Percentiles rank a stretch among this genome's conserved stretches.
Evolutionary conservation across 768 basidiomycete species (phyloP).

Genomic region (Cyclocybe cylindracea): DNA sequence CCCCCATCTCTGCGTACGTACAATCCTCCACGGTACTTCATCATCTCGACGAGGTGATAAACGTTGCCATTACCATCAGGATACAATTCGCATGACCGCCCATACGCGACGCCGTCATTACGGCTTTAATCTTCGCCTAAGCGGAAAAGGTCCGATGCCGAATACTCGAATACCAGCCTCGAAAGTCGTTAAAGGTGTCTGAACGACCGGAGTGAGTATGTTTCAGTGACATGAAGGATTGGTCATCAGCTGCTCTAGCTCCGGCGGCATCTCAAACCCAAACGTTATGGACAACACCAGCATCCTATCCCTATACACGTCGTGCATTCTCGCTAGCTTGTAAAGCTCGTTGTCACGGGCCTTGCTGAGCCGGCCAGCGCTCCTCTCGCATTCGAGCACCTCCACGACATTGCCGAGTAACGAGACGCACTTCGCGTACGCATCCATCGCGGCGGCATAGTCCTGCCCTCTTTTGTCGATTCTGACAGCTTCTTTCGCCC

Average conservation of each 20-base stretch:
- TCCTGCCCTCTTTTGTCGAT: constrained; percentile 7
- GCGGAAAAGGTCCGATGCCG: too few relatives aligned
- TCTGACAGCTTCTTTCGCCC: constrained; percentile 12
- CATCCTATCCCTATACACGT: constrained; percentile 12
- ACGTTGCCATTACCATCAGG: too few relatives aligned
- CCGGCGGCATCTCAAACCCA: constrained; percentile 6
- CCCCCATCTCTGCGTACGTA: too few relatives aligned
- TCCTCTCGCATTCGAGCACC: background rate
- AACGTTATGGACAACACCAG: constrained; percentile 2
- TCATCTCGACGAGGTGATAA: too few relatives aligned
- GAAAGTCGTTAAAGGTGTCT: too few relatives aligned
- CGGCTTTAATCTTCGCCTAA: too few relatives aligned
- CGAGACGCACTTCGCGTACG: constrained; percentile 6
- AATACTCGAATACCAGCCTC: too few relatives aligned
- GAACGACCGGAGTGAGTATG: too few relatives aligned
- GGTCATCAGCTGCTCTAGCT: background rate
- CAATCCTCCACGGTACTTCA: too few relatives aligned
- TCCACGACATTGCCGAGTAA: constrained; percentile 7
- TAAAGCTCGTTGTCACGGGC: background rate
- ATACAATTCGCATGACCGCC: too few relatives aligned
- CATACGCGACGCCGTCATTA: too few relatives aligned
- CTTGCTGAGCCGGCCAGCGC: background rate
- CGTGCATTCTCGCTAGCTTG: constrained; percentile 6
- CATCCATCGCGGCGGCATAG: constrained; percentile 9
- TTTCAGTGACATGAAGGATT: background rate